Conservation (phyloP, 768 basidiomycete genomes). For the Fomitopsis pulvina region DNA sequence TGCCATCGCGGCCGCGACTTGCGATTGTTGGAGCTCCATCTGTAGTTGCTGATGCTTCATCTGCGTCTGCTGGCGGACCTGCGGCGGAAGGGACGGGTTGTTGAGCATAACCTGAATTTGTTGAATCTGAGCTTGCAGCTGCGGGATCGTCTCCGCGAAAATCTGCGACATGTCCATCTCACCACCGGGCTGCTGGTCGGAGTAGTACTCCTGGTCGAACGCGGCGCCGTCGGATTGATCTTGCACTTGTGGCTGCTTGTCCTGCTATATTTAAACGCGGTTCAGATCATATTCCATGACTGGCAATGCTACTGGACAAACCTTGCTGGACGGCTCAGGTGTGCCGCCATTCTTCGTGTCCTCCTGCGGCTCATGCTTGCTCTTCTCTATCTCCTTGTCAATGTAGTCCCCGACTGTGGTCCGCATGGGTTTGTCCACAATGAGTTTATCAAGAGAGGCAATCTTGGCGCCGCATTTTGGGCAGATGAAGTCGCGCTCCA, state of each 20-base stretch:
- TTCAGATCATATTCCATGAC: background rate
- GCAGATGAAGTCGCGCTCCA: conserved; percentile 94
- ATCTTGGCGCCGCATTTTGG: conserved; percentile 87
- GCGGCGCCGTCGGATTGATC: background rate
- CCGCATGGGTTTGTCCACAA: conserved; percentile 73
- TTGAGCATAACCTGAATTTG: conserved; percentile 77
- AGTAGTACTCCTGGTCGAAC: conserved; percentile 57
- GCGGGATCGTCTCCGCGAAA: conserved; percentile 69
- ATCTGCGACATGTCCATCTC: conserved; percentile 66
- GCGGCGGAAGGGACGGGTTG: conserved; percentile 64
- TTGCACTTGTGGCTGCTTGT: conserved; percentile 1
- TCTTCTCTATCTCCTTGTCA: conserved; percentile 73
- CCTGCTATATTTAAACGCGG: background rate
- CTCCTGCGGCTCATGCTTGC: conserved; percentile 48
- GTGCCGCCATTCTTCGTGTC: conserved; percentile 7
- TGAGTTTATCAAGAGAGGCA: conserved; percentile 80
- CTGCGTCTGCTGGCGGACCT: conserved; percentile 74
- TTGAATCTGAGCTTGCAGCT: conserved; percentile 79
- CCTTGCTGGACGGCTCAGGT: conserved; percentile 9
- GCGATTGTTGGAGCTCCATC: conserved; percentile 74
- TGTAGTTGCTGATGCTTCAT: conserved; percentile 79
- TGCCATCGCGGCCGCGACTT: conserved; percentile 60
- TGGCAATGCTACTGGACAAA: background rate
- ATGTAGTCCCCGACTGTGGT: conserved; percentile 78
- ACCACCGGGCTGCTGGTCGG: conserved; percentile 60